These are phyloP conservation scores for Melastoma malabathricum DNA, from an alignment of 345 rosid genomes.

Conservation along the genomic window DNA sequence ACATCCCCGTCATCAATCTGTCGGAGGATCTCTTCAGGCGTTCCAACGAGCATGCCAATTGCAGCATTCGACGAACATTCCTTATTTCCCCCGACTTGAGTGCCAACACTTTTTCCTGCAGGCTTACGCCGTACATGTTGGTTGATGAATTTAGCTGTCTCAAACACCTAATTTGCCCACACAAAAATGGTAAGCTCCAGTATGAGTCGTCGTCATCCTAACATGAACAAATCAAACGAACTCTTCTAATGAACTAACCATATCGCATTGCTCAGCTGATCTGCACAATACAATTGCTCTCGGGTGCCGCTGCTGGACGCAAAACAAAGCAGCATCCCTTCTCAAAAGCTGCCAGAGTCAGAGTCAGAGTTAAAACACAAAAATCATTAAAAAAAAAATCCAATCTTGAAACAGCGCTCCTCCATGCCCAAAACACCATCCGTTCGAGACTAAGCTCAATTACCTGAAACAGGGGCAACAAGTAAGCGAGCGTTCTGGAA, in stretches of 20 bases:
- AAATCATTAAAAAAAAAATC: too few species aligned
- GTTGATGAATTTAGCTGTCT: slow-evolving; percentile 34
- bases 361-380: neutral
- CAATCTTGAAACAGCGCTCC: too few species aligned
- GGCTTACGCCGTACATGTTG: slow-evolving; percentile 1
- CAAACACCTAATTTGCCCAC: slow-evolving; percentile 46
- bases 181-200: neutral
- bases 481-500: slow-evolving; percentile 73
- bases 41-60: slow-evolving; percentile 82
- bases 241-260: slow-evolving; percentile 25
- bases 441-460: neutral
- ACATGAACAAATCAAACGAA: too few species aligned
- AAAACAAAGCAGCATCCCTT: slow-evolving; percentile 49
- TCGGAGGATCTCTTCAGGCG: slow-evolving; percentile 85
- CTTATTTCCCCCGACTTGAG: slow-evolving; percentile 58
- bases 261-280: slow-evolving; percentile 74
- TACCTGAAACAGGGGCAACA: slow-evolving; percentile 85
- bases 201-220: too few species aligned
- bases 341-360: slow-evolving; percentile 44
- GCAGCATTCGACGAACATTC: slow-evolving; percentile 54
- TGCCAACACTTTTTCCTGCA: slow-evolving; percentile 33
- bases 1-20: slow-evolving; percentile 78
- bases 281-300: slow-evolving; percentile 81
- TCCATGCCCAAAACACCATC: neutral
- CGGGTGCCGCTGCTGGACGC: slow-evolving; percentile 63